Conservation (phyloP, 2,329 filamentous ascomycete genomes). For the Hypoxylon sp. region DNA sequence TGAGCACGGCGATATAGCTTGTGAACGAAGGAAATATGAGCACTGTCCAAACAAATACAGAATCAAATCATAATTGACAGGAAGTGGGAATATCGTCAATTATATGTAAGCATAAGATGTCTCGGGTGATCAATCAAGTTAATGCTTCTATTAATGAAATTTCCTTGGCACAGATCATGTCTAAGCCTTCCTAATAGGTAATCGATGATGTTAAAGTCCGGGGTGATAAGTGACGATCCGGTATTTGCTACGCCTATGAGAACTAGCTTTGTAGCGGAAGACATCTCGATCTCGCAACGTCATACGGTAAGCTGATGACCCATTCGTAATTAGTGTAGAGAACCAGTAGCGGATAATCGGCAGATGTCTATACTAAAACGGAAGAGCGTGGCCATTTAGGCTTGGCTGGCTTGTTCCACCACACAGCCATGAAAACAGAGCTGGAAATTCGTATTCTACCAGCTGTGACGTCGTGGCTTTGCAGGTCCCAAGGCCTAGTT, state of each 20-base stretch:
- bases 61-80: not conserved
- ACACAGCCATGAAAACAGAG: slow-evolving; percentile 50
- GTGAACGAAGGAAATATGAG: slow-evolving; percentile 5
- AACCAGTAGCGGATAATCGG: slow-evolving; percentile 37
- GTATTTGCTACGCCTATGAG: slow-evolving; percentile 30
- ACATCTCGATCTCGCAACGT: slow-evolving; percentile 40
- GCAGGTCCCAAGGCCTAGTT: slow-evolving; percentile 17
- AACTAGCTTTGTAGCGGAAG: slow-evolving; percentile 20
- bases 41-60: slow-evolving; percentile 14
- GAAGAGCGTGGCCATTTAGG: slow-evolving; percentile 27
- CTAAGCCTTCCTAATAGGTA: slow-evolving; percentile 23
- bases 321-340: slow-evolving; percentile 15
- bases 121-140: slow-evolving; percentile 26
- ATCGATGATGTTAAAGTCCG: slow-evolving; percentile 30
- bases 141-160: slow-evolving; percentile 29
- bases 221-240: slow-evolving; percentile 35
- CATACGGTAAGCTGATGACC: slow-evolving; percentile 39
- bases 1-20: slow-evolving; percentile 7
- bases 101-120: slow-evolving; percentile 34
- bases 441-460: slow-evolving; percentile 44
- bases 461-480: slow-evolving; percentile 52
- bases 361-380: slow-evolving; percentile 26
- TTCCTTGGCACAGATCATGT: slow-evolving; percentile 38
- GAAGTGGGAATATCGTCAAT: slow-evolving; percentile 23
- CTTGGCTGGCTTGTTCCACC: slow-evolving; percentile 8